A percentile compares a stretch with the other conserved stretches of the same genome.
These are phyloP conservation scores for Arxiozyma telluris DNA, from an alignment of 1,139 yeast species.

Conservation along the genomic window DNA sequence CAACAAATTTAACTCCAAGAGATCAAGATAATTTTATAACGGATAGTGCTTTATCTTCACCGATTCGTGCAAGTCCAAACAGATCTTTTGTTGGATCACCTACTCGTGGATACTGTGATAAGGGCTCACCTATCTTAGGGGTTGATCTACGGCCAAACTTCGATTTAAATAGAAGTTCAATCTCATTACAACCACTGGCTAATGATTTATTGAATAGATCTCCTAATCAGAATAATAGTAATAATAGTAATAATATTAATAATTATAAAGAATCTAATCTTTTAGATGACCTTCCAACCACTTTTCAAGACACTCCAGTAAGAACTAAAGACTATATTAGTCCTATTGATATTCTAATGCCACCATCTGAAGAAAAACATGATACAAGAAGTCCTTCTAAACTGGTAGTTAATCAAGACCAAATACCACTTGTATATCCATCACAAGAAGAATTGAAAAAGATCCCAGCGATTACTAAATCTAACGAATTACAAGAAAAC, in stretches of 20 bases:
- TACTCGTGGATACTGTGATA: not conserved
- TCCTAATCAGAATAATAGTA: not conserved
- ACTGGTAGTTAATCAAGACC: not conserved
- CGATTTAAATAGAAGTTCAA: not conserved
- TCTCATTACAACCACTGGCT: conserved; percentile 1
- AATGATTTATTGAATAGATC: not conserved
- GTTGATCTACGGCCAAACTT: not conserved
- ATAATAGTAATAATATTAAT: not conserved
- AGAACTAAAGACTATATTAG: not conserved
- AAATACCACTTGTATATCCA: conserved; percentile 5
- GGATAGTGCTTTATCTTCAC: conserved; percentile 3
- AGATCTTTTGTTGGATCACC: conserved; percentile 2
- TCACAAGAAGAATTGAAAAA: not conserved
- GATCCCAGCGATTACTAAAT: not conserved
- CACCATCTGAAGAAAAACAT: not conserved
- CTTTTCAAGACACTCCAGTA: conserved; percentile 4
- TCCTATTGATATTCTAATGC: conserved; percentile 1
- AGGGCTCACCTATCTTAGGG: conserved; percentile 2
- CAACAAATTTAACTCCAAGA: conserved; percentile 5
- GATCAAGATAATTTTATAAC: conserved; percentile 1
- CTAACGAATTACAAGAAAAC: not conserved
- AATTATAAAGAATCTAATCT: not conserved
- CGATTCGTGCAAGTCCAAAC: not conserved
- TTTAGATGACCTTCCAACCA: not conserved
- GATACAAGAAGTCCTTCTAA: not conserved